Base-by-base conservation (phyloP, 1,284 basidiomycete genomes). In the Heliocybe sulcata region DNA sequence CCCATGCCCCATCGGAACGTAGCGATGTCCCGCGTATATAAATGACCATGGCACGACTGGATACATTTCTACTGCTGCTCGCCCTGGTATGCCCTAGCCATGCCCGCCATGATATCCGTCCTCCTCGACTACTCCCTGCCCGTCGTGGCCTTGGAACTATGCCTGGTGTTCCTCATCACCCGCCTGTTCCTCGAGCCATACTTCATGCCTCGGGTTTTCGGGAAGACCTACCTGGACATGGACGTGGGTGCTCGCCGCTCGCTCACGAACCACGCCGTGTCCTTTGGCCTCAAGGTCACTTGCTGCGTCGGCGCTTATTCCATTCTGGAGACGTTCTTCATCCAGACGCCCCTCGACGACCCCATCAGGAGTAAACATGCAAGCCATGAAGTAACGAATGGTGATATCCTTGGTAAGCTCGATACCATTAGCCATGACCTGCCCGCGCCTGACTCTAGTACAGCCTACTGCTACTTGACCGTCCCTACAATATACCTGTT, bases 61-160 rank as follows among this genome's bases (percentile, higher is more conserved):
- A 16, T 42, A 6, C 6, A 20, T 4, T 9, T 42, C n/a, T 16
- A 42, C n/a, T 20, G 38, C 38, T 42, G 38, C 38, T 42, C n/a
- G 38, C 38, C 38, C 19, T 16, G 38, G 38, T n/a, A 42, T 42
- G 38, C 19, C 38, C 38, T 42, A n/a, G n/a, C 38, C 38, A 8
- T 25, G 6, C 9, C 23, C 8, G 27, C 47, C 27, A 49, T 49
- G 47, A 49, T 49, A 9, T 49, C 47, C 27, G 4, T 49, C 27
- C 47, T 49, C 22, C 47, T 49, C 47, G n/a, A 49, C 47, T 49
- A 49, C 47, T 49, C 47, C 27, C 47, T 49, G 47, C 47, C 47
- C 20, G 47, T 49, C 47, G 47, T 49, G 4, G 47, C 6, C 47
- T 11, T 49, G 22, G 47, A 49, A 29, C 27, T 49, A 49, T 49